Percentiles rank a stretch among this genome's conserved stretches.
Evolutionary conservation across 1,139 yeast genomes (phyloP).

Genomic region (Hansenula lynferdii): DNA sequence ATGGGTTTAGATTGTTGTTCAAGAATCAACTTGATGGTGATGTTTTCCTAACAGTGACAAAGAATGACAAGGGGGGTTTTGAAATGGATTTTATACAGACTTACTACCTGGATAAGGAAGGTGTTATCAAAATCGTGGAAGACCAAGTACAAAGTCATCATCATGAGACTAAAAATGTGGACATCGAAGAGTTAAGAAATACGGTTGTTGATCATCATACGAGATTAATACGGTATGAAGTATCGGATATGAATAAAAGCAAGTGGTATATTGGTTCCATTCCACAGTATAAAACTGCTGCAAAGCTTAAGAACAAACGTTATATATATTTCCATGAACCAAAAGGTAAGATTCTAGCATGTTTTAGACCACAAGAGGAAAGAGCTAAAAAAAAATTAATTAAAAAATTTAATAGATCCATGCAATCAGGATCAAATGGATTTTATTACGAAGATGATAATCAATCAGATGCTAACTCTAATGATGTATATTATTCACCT

Average conservation of each 20-base stretch:
- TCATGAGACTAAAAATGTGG: conserved; percentile 3
- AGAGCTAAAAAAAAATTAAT: conserved; percentile 39
- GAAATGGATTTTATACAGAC: conserved; percentile 8
- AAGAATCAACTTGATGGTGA: conserved; percentile 9
- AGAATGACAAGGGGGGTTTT: conserved; percentile 1
- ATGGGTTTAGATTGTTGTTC: conserved; percentile 20
- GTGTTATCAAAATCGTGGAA: conserved; percentile 5
- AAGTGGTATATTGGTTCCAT: conserved; percentile 44
- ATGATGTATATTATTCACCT: conserved; percentile 34
- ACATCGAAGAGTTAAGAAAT: conserved; percentile 5
- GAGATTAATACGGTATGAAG: conserved; percentile 12
- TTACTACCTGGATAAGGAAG: conserved; percentile 10
- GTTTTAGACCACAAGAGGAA: conserved; percentile 51
- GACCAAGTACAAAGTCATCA: background rate
- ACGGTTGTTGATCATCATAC: conserved; percentile 5
- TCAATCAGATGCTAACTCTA: background rate
- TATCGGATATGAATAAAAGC: conserved; percentile 24
- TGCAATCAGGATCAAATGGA: conserved; percentile 11
- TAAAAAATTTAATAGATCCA: conserved; percentile 22
- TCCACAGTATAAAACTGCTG: conserved; percentile 29
- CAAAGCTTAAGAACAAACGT: conserved; percentile 17
- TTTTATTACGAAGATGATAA: conserved; percentile 6
- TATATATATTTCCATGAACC: conserved; percentile 17
- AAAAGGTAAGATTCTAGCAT: conserved; percentile 34
- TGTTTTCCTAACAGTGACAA: conserved; percentile 11